Conservation (phyloP, 2,329 filamentous ascomycete genomes). For the Xylariales sp. region DNA sequence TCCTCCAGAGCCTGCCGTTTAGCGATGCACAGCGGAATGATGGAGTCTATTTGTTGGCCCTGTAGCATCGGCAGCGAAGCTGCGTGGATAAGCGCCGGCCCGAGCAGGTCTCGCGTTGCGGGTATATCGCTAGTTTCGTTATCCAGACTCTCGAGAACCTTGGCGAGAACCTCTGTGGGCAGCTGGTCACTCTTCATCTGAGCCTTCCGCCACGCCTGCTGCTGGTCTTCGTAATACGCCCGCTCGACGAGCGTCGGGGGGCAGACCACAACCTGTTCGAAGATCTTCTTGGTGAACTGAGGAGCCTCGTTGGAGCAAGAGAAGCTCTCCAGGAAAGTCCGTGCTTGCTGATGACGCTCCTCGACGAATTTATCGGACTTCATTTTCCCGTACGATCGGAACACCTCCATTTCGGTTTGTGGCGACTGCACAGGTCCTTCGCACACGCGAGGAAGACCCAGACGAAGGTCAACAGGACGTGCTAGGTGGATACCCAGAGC, state of each 20-base stretch:
- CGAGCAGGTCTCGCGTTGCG: conserved; percentile 1
- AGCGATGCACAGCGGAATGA: neutral
- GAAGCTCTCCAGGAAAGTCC: conserved; percentile 24
- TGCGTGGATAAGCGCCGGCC: conserved; percentile 7
- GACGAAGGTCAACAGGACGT: conserved; percentile 22
- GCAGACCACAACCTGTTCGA: conserved; percentile 20
- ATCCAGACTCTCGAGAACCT: conserved; percentile 1
- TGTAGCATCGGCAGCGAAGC: conserved; percentile 10
- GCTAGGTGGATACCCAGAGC: conserved; percentile 35
- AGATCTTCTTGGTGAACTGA: conserved; percentile 13
- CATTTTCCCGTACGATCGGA: conserved; percentile 25
- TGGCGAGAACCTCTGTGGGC: neutral
- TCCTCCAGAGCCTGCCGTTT: neutral
- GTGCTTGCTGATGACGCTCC: conserved; percentile 29
- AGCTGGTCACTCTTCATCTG: conserved; percentile 20
- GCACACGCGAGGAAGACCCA: conserved; percentile 30
- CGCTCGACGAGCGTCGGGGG: conserved; percentile 17
- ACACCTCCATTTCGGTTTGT: conserved; percentile 27
- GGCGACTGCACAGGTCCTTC: conserved; percentile 23
- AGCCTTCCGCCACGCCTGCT: conserved; percentile 22
- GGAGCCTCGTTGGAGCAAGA: conserved; percentile 22
- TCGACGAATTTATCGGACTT: conserved; percentile 27
- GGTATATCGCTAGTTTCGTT: neutral
- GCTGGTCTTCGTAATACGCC: conserved; percentile 21
- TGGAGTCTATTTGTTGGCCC: neutral